Conservation (phyloP, 306 rosid species). For the Sindora glabra region DNA sequence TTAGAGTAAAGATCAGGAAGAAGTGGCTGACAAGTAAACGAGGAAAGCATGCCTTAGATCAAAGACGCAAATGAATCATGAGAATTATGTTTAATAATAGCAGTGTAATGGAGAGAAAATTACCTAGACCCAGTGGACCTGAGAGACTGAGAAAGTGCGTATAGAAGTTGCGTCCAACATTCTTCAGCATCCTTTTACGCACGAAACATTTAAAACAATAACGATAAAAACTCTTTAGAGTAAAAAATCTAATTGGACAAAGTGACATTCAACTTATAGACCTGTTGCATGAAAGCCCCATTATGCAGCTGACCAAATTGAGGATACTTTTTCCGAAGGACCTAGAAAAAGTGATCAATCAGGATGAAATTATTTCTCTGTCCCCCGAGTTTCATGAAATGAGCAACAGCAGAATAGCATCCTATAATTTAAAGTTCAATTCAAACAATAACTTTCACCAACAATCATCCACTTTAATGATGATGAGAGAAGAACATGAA, state of each 20-base stretch:
- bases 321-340: conserved; percentile 86
- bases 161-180: conserved; percentile 97
- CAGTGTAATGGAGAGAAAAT: conserved; percentile 3
- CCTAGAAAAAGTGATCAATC: conserved; percentile 42
- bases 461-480: neutral
- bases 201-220: conserved; percentile 13
- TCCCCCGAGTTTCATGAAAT: neutral
- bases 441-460: neutral
- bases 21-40: conserved; percentile 10
- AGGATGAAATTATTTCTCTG: neutral
- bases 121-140: conserved; percentile 75
- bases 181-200: conserved; percentile 92
- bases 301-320: conserved; percentile 96
- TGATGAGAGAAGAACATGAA: neutral
- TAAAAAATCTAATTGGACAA: conserved; percentile 6
- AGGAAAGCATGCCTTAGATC: too few species aligned
- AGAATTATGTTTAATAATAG: conserved; percentile 1
- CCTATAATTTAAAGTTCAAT: neutral
- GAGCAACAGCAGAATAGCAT: neutral
- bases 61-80: too few species aligned
- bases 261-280: conserved; percentile 16
- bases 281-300: conserved; percentile 95
- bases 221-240: neutral
- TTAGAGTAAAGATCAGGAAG: neutral
- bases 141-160: conserved; percentile 93